Base-by-base conservation (phyloP, 441 rosid species). In the Gossypium trilobum region DNA sequence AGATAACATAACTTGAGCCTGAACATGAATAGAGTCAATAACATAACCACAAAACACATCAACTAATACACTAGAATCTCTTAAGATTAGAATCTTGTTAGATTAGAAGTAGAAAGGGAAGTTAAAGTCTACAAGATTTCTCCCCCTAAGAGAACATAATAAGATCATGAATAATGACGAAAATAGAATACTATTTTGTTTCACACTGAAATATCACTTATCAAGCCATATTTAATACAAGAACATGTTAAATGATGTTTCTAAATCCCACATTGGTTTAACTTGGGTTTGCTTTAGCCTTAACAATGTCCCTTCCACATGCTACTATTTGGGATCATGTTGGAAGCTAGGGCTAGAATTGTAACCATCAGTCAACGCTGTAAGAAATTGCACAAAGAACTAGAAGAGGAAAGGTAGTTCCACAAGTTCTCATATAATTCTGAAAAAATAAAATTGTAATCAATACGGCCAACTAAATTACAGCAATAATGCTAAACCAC, bases 1-100 rank as follows among this genome's bases (percentile, higher is more conserved):
- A 63, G 99, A 87, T 77, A 95, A 80, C 91, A 93, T 82, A 70
- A 85, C 84, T 83, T 93, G 95, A 78, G 99, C 95, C 98, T 89
- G 91, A 77, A 73, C 29, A 79, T 44, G 56, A 57, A 42, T 54
- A 39, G 60, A 67, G 67, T 76, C 39, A 57, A 60, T 17, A 42
- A 56, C 16, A 68, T 50, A 23, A 16, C 44, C 46, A 50, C 39
- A 51, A 68, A 68, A 68, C 59, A 51, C 42, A 68, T 39, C 51
- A 66, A 66, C 4, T 68, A 22, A 50, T 67, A 67, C 8, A n/a
- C 23, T 1, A 50, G n/a, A 67, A 25, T 19, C 25, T 54, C 59
- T 54, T 54, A 54, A 19, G 9, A 20, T 54, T 54, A 54, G 25
- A 54, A 17, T 27, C 71, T 27, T 8, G 19, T 9, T 51, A 68